phyloP scores from a whole-genome alignment of 2,329 filamentous ascomycete genomes.

The Xylaria sp. region DNA sequence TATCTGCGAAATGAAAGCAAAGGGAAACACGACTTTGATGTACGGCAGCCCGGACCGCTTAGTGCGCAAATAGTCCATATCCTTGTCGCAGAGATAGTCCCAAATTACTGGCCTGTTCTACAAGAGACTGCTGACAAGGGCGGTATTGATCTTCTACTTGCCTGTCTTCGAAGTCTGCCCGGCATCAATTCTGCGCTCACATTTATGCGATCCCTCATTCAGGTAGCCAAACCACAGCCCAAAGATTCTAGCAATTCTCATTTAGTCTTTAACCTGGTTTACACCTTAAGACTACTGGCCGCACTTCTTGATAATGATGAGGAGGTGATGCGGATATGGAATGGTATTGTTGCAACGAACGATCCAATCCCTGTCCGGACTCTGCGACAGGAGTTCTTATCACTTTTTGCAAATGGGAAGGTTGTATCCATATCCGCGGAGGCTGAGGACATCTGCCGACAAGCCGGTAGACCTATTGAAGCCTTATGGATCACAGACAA shows the following conservation, averaged over 20 bases:
- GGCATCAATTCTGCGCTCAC: slow-evolving; percentile 79
- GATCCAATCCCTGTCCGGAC: slow-evolving; percentile 40
- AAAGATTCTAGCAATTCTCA: slow-evolving; percentile 49
- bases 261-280: slow-evolving; percentile 50
- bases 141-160: slow-evolving; percentile 59
- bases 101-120: slow-evolving; percentile 80
- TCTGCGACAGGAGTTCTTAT: slow-evolving; percentile 51
- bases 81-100: slow-evolving; percentile 75
- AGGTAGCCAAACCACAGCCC: slow-evolving; percentile 51
- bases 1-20: slow-evolving; percentile 52
- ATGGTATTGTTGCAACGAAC: slow-evolving; percentile 18
- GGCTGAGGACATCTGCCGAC: slow-evolving; percentile 57
- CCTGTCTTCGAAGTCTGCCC: slow-evolving; percentile 73
- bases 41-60: slow-evolving; percentile 68
- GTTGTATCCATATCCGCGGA: slow-evolving; percentile 59
- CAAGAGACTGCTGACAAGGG: slow-evolving; percentile 49
- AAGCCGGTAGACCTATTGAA: slow-evolving; percentile 39
- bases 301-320: slow-evolving; percentile 48
- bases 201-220: slow-evolving; percentile 68
- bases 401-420: slow-evolving; percentile 55
- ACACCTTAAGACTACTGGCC: slow-evolving; percentile 52
- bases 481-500: slow-evolving; percentile 69
- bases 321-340: slow-evolving; percentile 36
- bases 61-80: slow-evolving; percentile 77
- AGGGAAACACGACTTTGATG: slow-evolving; percentile 52